These are phyloP conservation scores for Aspergillus fischeri DNA, from an alignment of 2,329 filamentous ascomycete genomes.

Conservation along the genomic window DNA sequence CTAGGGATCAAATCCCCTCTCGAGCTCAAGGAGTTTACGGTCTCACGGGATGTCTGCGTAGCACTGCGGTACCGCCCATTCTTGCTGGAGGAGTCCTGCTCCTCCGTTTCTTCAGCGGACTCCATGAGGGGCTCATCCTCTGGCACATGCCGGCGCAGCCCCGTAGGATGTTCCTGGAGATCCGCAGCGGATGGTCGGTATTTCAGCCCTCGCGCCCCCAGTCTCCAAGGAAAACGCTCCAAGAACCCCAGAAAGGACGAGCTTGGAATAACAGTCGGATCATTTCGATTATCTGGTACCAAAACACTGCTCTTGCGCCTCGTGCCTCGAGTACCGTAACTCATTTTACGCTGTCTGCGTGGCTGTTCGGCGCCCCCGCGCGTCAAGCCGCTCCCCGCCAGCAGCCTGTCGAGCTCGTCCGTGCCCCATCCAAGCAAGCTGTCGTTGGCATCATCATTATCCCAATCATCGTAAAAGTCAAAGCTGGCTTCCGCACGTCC, in stretches of 20 bases:
- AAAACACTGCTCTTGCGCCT: slow-evolving; percentile 55
- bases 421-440: slow-evolving; percentile 71
- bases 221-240: slow-evolving; percentile 75
- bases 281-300: slow-evolving; percentile 50
- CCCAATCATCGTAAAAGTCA: slow-evolving; percentile 98
- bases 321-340: slow-evolving; percentile 69
- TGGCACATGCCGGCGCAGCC: slow-evolving; percentile 38
- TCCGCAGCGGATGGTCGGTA: slow-evolving; percentile 91
- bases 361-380: slow-evolving; percentile 56
- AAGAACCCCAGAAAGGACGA: slow-evolving; percentile 83
- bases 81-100: slow-evolving; percentile 8
- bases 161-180: slow-evolving; percentile 77
- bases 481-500: slow-evolving; percentile 75
- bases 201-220: slow-evolving; percentile 71
- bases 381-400: slow-evolving; percentile 60
- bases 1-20: slow-evolving; percentile 88
- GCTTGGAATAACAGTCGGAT: slow-evolving; percentile 86
- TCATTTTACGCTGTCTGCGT: slow-evolving; percentile 75
- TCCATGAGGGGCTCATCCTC: slow-evolving; percentile 71
- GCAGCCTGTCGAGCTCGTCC: slow-evolving; percentile 79
- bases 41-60: slow-evolving; percentile 74
- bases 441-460: slow-evolving; percentile 57
- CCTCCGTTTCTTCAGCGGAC: slow-evolving; percentile 49
- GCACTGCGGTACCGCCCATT: slow-evolving; percentile 61
- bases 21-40: slow-evolving; percentile 80